Base-by-base conservation (phyloP, 441 rosid genomes). In the Aleurites moluccanus region DNA sequence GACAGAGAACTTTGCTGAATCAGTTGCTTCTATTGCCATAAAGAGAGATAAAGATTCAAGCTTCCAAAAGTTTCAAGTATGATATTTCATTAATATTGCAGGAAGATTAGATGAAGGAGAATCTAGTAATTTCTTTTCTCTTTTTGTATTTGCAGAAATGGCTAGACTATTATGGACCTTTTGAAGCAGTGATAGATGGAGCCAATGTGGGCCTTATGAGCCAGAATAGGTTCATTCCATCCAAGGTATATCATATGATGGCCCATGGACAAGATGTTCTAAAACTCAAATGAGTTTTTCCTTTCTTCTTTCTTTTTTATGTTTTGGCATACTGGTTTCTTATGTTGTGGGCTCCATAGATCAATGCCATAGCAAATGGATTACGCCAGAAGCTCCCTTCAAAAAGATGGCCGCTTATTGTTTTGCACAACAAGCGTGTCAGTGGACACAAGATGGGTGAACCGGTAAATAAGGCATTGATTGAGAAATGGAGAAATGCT, bases 161-260 rank as follows among this genome's bases (percentile, higher is more conserved):
- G 90, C 91, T 88, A 2, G 88, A 90, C 70, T 86, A 86, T 72
- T 82, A 84, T 75, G 95, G 95, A 73, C 92, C 92, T 45, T 88
- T 85, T 74, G 90, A 88, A 83, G 95, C 91, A 20, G 91, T 90
- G 71, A 73, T 86, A 10, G 92, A 90, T 70, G 95, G 85, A 55
- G 92, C 95, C 25, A 90, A 90, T 80, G 85, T 83, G 14, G 95
- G 90, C 71, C 88, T 87, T 75, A 82, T 76, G 50, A 78, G 75
- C 78, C 85, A 86, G 81, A 79, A 63, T 35, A 85, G 79, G 47
- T 90, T 90, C 80, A 55, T 73, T 68, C 88, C 91, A 50, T 75
- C 89, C 44, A 90, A 86, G 89, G 94, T 84, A 78, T 69, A 73
- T 52, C 38, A 52, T 49, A 44, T 13, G 47, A 63, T 59, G 67